Conservation (phyloP, 2,329 filamentous ascomycete genomes). For the Penicillium griseofulvum region DNA sequence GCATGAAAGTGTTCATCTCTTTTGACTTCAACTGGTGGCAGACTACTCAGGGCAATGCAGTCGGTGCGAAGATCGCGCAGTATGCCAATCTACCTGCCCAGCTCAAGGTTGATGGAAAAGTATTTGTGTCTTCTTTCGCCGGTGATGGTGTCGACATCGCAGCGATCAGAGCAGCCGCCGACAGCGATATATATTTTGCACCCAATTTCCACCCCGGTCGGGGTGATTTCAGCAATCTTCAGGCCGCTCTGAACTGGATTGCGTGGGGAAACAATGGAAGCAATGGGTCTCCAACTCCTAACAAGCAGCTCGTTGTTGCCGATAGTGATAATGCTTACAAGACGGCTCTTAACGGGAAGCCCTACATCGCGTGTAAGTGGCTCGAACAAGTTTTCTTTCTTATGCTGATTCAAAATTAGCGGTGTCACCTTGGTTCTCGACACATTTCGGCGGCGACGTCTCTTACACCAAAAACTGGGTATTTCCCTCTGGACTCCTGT, state of each 20-base stretch:
- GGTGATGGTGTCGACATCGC: conserved; percentile 48
- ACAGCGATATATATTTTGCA: conserved; percentile 47
- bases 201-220: conserved; percentile 51
- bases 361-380: conserved; percentile 49
- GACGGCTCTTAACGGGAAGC: conserved; percentile 37
- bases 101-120: conserved; percentile 49
- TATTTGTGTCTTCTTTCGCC: conserved; percentile 55
- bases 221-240: conserved; percentile 37
- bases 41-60: conserved; percentile 36
- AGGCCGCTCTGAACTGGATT: conserved; percentile 46
- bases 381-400: neutral
- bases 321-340: conserved; percentile 37
- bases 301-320: conserved; percentile 42
- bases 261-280: conserved; percentile 44
- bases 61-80: conserved; percentile 48
- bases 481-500: conserved; percentile 45
- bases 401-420: conserved; percentile 22
- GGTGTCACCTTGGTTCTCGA: conserved; percentile 53
- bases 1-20: conserved; percentile 56
- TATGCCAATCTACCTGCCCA: conserved; percentile 48
- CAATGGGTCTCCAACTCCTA: conserved; percentile 50
- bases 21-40: conserved; percentile 56
- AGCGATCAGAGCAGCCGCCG: conserved; percentile 44
- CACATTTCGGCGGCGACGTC: conserved; percentile 47
- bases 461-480: conserved; percentile 54